Conservation (phyloP, 2,329 filamentous ascomycete species). For the Penicillium sp. region DNA sequence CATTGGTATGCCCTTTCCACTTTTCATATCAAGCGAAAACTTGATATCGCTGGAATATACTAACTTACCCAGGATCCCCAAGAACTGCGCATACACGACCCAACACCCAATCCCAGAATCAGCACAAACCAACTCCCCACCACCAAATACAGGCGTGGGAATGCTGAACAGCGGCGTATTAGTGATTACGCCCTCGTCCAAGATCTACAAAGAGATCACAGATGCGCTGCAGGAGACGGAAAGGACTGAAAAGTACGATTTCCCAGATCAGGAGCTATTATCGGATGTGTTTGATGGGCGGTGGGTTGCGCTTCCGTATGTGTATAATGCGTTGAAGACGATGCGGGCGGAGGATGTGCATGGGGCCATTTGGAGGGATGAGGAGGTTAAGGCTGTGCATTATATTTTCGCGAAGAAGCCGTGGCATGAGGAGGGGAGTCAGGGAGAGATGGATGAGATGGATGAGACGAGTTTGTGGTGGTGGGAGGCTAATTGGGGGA, state of each 20-base stretch:
- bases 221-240: not conserved
- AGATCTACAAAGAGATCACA: not conserved
- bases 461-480: slow-evolving; percentile 4
- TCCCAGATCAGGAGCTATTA: slow-evolving; percentile 54
- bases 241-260: slow-evolving; percentile 48
- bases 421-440: slow-evolving; percentile 9
- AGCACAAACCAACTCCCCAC: not conserved
- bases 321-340: slow-evolving; percentile 59
- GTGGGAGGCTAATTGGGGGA: slow-evolving; percentile 14
- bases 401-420: slow-evolving; percentile 17
- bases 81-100: not conserved
- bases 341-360: slow-evolving; percentile 42
- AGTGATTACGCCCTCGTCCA: not conserved
- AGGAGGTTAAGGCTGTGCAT: slow-evolving; percentile 10
- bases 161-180: not conserved
- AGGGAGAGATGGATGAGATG: slow-evolving; percentile 2
- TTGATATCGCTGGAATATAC: no score
- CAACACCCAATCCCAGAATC: not conserved
- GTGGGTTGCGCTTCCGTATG: slow-evolving; percentile 57
- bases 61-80: not conserved
- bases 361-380: slow-evolving; percentile 11
- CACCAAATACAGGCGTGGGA: not conserved
- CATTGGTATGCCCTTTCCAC: no score
- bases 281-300: slow-evolving; percentile 52
- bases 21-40: no score